A percentile compares a stretch with the other conserved stretches of the same genome.
Conservation (phyloP, 2,329 filamentous ascomycete genomes). For the Xylaria sp. region DNA sequence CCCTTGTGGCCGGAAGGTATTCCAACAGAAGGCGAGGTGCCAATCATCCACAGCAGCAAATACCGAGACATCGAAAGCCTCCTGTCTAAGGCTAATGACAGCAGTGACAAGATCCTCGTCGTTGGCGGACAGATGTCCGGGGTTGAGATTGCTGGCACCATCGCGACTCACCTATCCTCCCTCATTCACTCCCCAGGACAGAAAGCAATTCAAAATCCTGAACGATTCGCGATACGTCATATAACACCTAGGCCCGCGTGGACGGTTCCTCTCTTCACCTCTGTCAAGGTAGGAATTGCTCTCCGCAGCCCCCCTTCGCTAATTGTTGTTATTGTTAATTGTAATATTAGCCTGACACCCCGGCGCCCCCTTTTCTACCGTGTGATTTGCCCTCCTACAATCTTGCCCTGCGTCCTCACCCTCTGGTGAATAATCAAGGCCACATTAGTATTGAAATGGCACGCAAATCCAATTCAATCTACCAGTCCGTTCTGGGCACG, state of each 20-base stretch:
- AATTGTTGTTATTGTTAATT: conserved; percentile 48
- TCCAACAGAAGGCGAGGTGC: conserved; percentile 53
- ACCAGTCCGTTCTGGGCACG: conserved; percentile 60
- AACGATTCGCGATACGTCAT: conserved; percentile 72
- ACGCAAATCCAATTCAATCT: conserved; percentile 63
- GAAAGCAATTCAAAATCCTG: conserved; percentile 55
- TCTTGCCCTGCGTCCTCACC: conserved; percentile 67
- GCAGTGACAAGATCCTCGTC: conserved; percentile 73
- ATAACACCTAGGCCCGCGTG: conserved; percentile 77
- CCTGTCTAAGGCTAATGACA: conserved; percentile 52
- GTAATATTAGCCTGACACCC: conserved; percentile 53
- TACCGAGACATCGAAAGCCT: conserved; percentile 67
- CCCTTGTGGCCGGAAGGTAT: conserved; percentile 63
- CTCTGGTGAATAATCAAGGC: conserved; percentile 72
- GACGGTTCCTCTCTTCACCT: conserved; percentile 71
- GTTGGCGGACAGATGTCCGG: conserved; percentile 87
- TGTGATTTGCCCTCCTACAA: conserved; percentile 80
- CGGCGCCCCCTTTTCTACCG: conserved; percentile 73
- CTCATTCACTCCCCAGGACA: conserved; percentile 63
- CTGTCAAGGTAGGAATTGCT: conserved; percentile 57
- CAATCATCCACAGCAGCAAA: conserved; percentile 74
- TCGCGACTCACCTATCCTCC: conserved; percentile 77
- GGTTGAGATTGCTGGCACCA: conserved; percentile 77
- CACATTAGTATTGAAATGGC: conserved; percentile 70
- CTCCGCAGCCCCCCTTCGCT: background rate